Evolutionary conservation across 176 grass and related monocot species (phyloP).

Genomic region (Metroxylon sagu): DNA sequence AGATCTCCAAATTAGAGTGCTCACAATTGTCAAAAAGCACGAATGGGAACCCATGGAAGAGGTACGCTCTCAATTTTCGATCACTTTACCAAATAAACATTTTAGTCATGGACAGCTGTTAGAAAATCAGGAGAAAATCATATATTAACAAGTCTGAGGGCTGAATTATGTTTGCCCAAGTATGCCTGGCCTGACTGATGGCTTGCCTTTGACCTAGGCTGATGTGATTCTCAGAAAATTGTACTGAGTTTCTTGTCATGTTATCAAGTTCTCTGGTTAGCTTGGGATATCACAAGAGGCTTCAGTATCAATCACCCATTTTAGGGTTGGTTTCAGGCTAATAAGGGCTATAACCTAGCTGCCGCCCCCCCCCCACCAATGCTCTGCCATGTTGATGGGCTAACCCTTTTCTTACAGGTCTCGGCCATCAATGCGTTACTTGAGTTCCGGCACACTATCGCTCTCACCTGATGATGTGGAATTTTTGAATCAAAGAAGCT

Average conservation of each 20-base stretch:
- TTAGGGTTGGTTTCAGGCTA: too few species aligned
- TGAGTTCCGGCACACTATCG: conserved; percentile 44
- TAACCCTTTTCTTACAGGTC: conserved; percentile 31
- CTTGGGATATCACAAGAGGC: too few species aligned
- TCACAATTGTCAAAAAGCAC: conserved; percentile 45
- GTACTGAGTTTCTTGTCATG: too few species aligned
- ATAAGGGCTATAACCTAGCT: neutral
- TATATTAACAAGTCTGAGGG: too few species aligned
- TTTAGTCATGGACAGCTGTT: neutral
- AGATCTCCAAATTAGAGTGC: conserved; percentile 66
- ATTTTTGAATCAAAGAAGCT: conserved; percentile 46
- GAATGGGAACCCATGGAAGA: conserved; percentile 30
- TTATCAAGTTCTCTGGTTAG: too few species aligned
- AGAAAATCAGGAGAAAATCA: neutral
- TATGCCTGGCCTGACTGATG: too few species aligned
- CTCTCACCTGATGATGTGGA: conserved; percentile 35
- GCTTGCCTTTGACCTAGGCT: too few species aligned
- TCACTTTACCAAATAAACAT: conserved; percentile 1
- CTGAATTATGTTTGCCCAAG: too few species aligned
- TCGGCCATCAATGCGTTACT: conserved; percentile 53
- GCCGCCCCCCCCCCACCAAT: too few species aligned
- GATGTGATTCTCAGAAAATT: too few species aligned
- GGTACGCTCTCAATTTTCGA: conserved; percentile 26
- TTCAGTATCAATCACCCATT: too few species aligned
- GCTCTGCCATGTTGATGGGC: neutral